phyloP scores from a whole-genome alignment of 805 yeast genomes.

The Ogataea angusta region DNA sequence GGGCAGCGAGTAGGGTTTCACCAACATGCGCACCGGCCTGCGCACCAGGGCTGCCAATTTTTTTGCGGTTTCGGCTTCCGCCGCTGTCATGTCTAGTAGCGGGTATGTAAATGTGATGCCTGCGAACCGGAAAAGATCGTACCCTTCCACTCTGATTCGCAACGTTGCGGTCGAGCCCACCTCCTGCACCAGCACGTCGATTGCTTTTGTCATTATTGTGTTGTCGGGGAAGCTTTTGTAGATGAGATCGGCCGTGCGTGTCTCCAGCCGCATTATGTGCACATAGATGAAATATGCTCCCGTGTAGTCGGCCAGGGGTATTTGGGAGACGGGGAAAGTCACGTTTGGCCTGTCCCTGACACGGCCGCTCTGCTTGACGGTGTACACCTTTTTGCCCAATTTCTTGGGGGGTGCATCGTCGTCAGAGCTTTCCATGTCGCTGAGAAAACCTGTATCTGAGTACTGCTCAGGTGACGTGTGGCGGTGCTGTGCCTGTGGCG shows the following conservation, averaged over 20 bases:
- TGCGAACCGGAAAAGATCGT: slow-evolving; percentile 1
- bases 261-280: slow-evolving; percentile 4
- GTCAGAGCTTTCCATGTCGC: slow-evolving; percentile 3
- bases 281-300: slow-evolving; percentile 9
- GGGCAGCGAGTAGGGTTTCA: background rate
- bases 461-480: background rate
- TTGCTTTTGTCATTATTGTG: background rate
- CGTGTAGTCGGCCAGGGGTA: slow-evolving; percentile 3
- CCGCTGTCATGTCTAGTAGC: slow-evolving; percentile 4
- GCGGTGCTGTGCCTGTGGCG: background rate
- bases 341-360: no score
- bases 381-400: no score
- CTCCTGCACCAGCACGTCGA: slow-evolving; percentile 3
- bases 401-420: background rate
- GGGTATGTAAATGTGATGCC: slow-evolving; percentile 1
- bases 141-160: slow-evolving; percentile 3
- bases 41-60: slow-evolving; percentile 4
- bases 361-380: no score
- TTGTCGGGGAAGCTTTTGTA: slow-evolving; percentile 3
- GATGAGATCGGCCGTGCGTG: slow-evolving; percentile 4
- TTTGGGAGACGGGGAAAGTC: background rate
- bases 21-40: slow-evolving; percentile 5
- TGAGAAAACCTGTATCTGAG: background rate
- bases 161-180: background rate
- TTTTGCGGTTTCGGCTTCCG: slow-evolving; percentile 6